phyloP scores from a whole-genome alignment of 2,329 filamentous ascomycete species.

The Exophiala viscosa region DNA sequence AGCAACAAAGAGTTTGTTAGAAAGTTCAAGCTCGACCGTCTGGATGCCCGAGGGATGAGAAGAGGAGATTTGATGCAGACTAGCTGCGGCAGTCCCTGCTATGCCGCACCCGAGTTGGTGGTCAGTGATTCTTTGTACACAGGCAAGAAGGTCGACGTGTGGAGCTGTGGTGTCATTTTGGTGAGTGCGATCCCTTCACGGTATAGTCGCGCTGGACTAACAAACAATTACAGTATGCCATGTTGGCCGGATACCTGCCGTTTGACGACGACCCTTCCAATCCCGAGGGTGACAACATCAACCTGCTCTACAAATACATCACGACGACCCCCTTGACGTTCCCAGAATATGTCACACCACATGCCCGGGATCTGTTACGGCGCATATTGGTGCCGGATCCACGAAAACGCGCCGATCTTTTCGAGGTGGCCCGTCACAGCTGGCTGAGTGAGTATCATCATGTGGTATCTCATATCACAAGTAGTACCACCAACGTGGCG shows the following conservation, averaged over 20 bases:
- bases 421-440: conserved; percentile 95
- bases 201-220: conserved; percentile 2
- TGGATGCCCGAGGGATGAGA: conserved; percentile 69
- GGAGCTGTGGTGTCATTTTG: conserved; percentile 98
- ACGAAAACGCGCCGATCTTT: conserved; percentile 88
- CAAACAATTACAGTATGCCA: conserved; percentile 71
- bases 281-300: conserved; percentile 98
- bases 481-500: conserved; percentile 79
- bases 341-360: conserved; percentile 96
- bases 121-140: conserved; percentile 98
- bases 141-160: conserved; percentile 95
- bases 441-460: conserved; percentile 98
- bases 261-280: conserved; percentile 99
- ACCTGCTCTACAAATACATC: conserved; percentile 98
- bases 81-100: conserved; percentile 96
- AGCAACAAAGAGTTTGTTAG: conserved; percentile 86
- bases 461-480: conserved; percentile 94
- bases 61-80: conserved; percentile 98
- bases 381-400: conserved; percentile 94
- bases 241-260: conserved; percentile 94
- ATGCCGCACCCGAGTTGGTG: conserved; percentile 92
- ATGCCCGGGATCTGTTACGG: conserved; percentile 85
- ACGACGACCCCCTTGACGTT: conserved; percentile 95
- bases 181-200: conserved; percentile 55
- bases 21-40: conserved; percentile 75